These are phyloP conservation scores for Podospora sp. DNA, from an alignment of 495 filamentous ascomycete species.

Conservation along the genomic window DNA sequence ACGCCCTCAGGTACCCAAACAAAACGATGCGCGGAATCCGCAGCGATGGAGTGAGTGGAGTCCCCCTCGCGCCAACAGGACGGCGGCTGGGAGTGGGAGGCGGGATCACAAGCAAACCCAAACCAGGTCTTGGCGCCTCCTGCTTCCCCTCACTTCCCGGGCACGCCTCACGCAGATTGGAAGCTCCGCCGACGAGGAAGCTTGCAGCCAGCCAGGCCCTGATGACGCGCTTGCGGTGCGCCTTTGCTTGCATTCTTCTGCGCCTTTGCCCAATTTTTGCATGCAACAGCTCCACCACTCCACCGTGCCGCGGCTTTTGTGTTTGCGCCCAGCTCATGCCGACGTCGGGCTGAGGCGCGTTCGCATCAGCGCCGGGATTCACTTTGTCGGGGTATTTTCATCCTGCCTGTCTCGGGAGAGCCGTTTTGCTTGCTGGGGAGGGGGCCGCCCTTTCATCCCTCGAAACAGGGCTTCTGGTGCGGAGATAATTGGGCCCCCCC, in stretches of 20 bases:
- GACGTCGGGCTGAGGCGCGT: neutral
- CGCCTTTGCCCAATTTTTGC: conserved; percentile 3
- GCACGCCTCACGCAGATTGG: neutral
- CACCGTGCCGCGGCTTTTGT: neutral
- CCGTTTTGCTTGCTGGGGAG: too few species aligned
- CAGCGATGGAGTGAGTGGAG: neutral
- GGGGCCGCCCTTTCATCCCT: too few species aligned
- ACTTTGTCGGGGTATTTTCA: neutral
- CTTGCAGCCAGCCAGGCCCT: neutral
- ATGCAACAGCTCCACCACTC: neutral
- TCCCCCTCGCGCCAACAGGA: neutral
- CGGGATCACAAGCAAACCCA: conserved; percentile 9
- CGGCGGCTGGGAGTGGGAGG: neutral
- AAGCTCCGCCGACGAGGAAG: neutral
- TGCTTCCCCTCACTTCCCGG: neutral
- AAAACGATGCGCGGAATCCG: neutral
- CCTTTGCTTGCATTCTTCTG: conserved; percentile 8
- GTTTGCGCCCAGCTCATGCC: neutral
- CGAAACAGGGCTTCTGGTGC: neutral
- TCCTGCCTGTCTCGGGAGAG: conserved; percentile 1
- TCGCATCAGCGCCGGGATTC: neutral
- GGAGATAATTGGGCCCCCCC: neutral
- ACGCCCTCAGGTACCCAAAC: neutral
- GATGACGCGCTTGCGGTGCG: conserved; percentile 11
- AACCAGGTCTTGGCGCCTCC: neutral